Percentiles rank a stretch among this genome's conserved stretches.
These are phyloP conservation scores for Tolypocladium guangdongense DNA, from an alignment of 2,329 filamentous ascomycete species.

Conservation along the genomic window DNA sequence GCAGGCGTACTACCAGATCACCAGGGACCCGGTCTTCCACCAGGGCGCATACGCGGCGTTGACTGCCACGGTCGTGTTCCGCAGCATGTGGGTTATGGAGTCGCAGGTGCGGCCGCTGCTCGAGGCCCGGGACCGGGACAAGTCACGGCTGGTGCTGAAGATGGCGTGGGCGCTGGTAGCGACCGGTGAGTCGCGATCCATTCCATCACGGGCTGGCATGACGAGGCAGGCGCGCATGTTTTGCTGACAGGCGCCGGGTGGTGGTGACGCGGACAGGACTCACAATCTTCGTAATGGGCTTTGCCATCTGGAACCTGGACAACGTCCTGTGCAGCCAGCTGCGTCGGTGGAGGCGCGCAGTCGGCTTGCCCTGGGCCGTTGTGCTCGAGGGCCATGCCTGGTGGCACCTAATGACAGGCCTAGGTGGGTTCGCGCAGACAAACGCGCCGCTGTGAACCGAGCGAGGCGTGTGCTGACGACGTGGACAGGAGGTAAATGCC, in stretches of 20 bases:
- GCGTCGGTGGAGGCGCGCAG: conserved; percentile 50
- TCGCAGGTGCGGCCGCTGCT: conserved; percentile 32
- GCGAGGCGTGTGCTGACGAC: neutral
- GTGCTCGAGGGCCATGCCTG: conserved; percentile 48
- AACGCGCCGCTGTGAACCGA: neutral
- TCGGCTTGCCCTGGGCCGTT: conserved; percentile 72
- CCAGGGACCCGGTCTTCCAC: conserved; percentile 75
- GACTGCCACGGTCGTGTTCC: conserved; percentile 58
- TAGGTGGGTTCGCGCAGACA: conserved; percentile 35
- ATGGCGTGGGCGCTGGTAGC: conserved; percentile 70
- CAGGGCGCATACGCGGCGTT: conserved; percentile 67
- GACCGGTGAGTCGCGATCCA: conserved; percentile 22
- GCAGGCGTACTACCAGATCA: conserved; percentile 56
- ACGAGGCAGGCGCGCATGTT: neutral
- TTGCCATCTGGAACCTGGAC: conserved; percentile 68
- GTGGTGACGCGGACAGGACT: conserved; percentile 24
- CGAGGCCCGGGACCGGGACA: conserved; percentile 33
- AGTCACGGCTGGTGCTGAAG: conserved; percentile 35
- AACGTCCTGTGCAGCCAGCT: conserved; percentile 62
- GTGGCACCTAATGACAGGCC: conserved; percentile 72
- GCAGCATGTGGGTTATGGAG: conserved; percentile 68
- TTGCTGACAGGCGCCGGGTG: neutral
- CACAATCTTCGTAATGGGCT: conserved; percentile 61
- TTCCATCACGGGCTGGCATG: neutral
- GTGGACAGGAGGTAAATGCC: neutral